Base-by-base conservation (phyloP, 164 flowering plant species). In the Stephania cephalantha region DNA sequence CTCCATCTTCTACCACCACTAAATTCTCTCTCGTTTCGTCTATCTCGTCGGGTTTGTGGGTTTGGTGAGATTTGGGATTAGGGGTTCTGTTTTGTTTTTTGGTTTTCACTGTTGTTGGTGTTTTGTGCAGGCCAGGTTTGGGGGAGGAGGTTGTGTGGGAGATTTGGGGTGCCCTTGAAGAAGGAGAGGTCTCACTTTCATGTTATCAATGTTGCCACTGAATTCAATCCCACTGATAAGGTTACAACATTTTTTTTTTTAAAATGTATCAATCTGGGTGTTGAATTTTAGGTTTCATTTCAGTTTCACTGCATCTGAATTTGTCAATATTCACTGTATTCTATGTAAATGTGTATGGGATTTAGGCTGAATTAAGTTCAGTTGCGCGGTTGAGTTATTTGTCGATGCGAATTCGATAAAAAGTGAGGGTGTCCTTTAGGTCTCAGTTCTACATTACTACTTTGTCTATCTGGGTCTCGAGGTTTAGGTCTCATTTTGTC, bases 131-230 rank as follows among this genome's bases (percentile, higher is more conserved):
- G 90, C 71, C 69, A 72, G 74, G 63, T 77, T 76, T 18, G 31
- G 70, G 87, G 87, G 69, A 87, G 83, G 81, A 90, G 82, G 75
- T 80, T 84, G 9, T 81, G 74, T 85, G 88, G 87, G 70, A 88
- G 90, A 30, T 75, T 87, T 76, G 86, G 84, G 63, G 68, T 82
- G 70, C 81, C 84, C 44, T 46, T 75, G 3, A 86, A 80, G 82
- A 87, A 83, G 76, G 91, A 85, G 29, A 85, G 89, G 80, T 75
- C 88, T 78, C 84, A 77, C n/a, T 81, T 88, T 71, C 84, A 75
- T 15, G 83, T 89, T 35, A 35, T 87, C 64, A 89, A 85, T 86
- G 95, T 95, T 68, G 94, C 97, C 77, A 92, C 97, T 71, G 90
- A 87, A 78, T 76, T 89, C 72, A 87, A 73, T 83, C 79, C 92